A percentile compares a stretch with the other conserved stretches of the same genome.
Conservation (phyloP, 2,329 filamentous ascomycete species). For the Biscogniauxia marginata region DNA sequence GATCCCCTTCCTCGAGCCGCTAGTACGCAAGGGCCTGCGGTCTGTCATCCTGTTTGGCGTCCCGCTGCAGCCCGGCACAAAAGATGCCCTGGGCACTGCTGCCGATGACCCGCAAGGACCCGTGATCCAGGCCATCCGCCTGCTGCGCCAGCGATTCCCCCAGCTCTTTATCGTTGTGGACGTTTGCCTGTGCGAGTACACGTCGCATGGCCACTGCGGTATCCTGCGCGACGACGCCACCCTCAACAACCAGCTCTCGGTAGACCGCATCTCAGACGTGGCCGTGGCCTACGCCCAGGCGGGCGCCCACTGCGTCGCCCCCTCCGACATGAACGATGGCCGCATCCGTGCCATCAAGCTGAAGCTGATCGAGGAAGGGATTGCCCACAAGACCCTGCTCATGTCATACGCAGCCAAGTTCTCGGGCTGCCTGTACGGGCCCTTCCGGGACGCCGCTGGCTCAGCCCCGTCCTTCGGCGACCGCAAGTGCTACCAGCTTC, state of each 20-base stretch:
- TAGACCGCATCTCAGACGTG: slow-evolving; percentile 95
- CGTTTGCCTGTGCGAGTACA: slow-evolving; percentile 98
- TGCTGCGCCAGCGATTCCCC: slow-evolving; percentile 82
- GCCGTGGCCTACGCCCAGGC: slow-evolving; percentile 95
- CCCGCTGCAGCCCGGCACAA: slow-evolving; percentile 74
- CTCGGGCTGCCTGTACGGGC: slow-evolving; percentile 91
- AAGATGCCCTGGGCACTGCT: slow-evolving; percentile 87
- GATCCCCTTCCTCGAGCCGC: slow-evolving; percentile 78
- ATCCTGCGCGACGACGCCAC: slow-evolving; percentile 91
- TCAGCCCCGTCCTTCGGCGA: slow-evolving; percentile 91
- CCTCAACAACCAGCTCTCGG: slow-evolving; percentile 88
- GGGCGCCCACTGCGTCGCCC: slow-evolving; percentile 93
- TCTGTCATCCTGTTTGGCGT: slow-evolving; percentile 97
- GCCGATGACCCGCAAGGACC: slow-evolving; percentile 93
- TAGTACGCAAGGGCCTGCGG: slow-evolving; percentile 84
- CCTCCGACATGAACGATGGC: slow-evolving; percentile 98
- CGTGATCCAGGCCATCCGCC: slow-evolving; percentile 81
- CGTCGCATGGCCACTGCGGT: slow-evolving; percentile 94
- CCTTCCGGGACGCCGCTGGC: slow-evolving; percentile 94
- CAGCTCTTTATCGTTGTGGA: slow-evolving; percentile 88
- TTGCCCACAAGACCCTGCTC: slow-evolving; percentile 84
- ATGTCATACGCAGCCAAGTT: slow-evolving; percentile 99
- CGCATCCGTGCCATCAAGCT: slow-evolving; percentile 97
- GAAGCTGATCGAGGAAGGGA: slow-evolving; percentile 91
- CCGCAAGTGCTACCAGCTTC: slow-evolving; percentile 94